Evolutionary conservation across 169 alveolate species (phyloP).

Genomic region (Cryptosporidium sp.): DNA sequence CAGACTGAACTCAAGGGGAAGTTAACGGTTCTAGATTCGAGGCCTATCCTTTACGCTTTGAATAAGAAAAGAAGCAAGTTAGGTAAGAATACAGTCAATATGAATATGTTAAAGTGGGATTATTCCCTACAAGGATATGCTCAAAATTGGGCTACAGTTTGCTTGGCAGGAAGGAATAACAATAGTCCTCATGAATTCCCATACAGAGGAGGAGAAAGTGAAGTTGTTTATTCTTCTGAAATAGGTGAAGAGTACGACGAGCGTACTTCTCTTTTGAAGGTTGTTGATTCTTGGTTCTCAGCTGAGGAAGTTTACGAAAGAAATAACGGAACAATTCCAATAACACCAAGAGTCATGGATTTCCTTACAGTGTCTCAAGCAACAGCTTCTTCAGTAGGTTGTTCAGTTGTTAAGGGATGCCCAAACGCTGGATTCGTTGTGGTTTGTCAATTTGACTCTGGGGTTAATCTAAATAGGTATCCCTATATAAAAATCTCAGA

Average conservation of each 20-base stretch:
- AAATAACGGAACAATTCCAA: constrained; percentile 39
- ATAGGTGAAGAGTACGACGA: constrained; percentile 38
- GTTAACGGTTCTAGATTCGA: constrained; percentile 25
- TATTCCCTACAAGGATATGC: constrained; percentile 67
- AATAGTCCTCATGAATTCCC: constrained; percentile 71
- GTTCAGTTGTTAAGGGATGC: constrained; percentile 67
- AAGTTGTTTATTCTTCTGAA: constrained; percentile 56
- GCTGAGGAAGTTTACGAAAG: constrained; percentile 56
- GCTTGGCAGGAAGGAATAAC: constrained; percentile 62
- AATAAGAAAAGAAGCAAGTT: constrained; percentile 49
- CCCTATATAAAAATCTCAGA: constrained; percentile 27
- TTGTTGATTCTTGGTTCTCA: constrained; percentile 67
- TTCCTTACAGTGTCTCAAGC: constrained; percentile 74
- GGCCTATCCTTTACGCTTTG: constrained; percentile 46
- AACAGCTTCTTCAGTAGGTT: constrained; percentile 59
- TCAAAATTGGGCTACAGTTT: constrained; percentile 74
- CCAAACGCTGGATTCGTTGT: constrained; percentile 73
- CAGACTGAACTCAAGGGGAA: constrained; percentile 40
- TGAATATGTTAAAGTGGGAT: constrained; percentile 73
- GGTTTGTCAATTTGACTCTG: constrained; percentile 72
- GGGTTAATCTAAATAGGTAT: constrained; percentile 41
- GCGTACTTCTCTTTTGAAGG: constrained; percentile 39
- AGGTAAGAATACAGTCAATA: constrained; percentile 28
- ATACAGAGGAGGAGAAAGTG: constrained; percentile 75
- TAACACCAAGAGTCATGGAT: constrained; percentile 53